Conservation (phyloP, 2,329 filamentous ascomycete species). For the Fusarium transvaalense region DNA sequence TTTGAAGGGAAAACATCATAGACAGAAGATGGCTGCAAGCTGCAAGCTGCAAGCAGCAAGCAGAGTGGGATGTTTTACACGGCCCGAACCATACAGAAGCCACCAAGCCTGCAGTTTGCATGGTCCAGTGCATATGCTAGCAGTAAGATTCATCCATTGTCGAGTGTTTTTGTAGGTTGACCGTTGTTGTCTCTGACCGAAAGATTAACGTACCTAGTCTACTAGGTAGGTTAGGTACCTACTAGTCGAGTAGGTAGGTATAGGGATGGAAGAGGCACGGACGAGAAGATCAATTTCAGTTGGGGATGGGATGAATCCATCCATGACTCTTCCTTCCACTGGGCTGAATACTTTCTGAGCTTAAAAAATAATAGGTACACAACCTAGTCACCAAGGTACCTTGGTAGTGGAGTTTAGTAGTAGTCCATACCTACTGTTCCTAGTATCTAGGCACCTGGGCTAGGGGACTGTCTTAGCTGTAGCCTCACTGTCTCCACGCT, state of each 20-base stretch:
- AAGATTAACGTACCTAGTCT: neutral
- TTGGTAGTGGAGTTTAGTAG: neutral
- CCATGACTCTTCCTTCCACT: slow-evolving; percentile 24
- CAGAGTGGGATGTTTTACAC: slow-evolving; percentile 34
- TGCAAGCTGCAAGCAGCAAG: slow-evolving; percentile 11
- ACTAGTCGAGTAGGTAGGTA: no score
- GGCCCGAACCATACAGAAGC: slow-evolving; percentile 31
- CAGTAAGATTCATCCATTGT: neutral
- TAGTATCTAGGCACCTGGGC: neutral
- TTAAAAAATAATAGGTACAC: slow-evolving; percentile 10
- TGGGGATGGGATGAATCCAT: neutral
- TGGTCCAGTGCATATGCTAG: slow-evolving; percentile 11
- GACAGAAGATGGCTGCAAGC: slow-evolving; percentile 20
- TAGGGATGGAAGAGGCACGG: slow-evolving; percentile 20
- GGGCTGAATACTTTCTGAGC: slow-evolving; percentile 8
- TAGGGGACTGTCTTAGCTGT: slow-evolving; percentile 11
- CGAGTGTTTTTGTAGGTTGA: slow-evolving; percentile 7
- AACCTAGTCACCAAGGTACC: neutral
- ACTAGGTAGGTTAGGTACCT: no score
- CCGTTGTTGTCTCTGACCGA: slow-evolving; percentile 12
- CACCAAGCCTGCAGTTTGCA: slow-evolving; percentile 14
- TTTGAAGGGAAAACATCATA: slow-evolving; percentile 16
- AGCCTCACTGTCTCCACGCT: slow-evolving; percentile 27
- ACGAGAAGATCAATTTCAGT: neutral
- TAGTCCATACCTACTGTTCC: no score